Base-by-base conservation (phyloP, 805 yeast species). In the Candida krabiensis region DNA sequence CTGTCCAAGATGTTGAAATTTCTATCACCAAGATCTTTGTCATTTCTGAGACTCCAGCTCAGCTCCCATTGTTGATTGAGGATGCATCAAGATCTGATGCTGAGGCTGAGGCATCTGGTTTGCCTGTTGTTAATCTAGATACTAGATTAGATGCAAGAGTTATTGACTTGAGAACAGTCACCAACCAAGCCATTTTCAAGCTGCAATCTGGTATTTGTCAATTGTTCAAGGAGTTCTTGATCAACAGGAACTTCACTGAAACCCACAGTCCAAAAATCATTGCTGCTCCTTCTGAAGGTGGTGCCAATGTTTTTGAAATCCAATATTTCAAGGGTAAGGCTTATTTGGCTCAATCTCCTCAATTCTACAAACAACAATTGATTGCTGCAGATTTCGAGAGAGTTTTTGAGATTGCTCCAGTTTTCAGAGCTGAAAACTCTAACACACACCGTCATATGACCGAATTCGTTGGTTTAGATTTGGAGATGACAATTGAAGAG, bases 381-480 rank as follows among this genome's bases (percentile, higher is more conserved):
- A 93, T 93, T 68, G 96, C 97, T 32, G 95, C 96, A 43, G 99
- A 93, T 71, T 93, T 91, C 56, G 99, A 93, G 73, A 80, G 79
- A 57, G 99, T 93, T 33, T 93, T 80, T 62, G 99, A 93, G 71
- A 77, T 93, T 58, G 98, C 93, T 2, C 98, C 99, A 25, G 98
- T 93, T 30, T 93, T 93, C 79, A 81, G 99, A 70, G 99, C 99
- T 41, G 99, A 93, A 68, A 91, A 93, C 75, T 91, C 98, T 46
- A 90, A 93, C 73, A 91, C 99, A 15, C 98, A 93, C 67, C 90
- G 99, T 71, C 99, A 93, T 69, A 83, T 93, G 96, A 93, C 99
- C 40, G 99, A 93, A 69, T 93, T 93, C 65, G 86, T 85, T 46
- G 99, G 99, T 42, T 80, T 95, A 56, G 99, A 93, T 74, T 69